Base-by-base conservation (phyloP, 805 yeast genomes). In the Candida sithepensis region DNA sequence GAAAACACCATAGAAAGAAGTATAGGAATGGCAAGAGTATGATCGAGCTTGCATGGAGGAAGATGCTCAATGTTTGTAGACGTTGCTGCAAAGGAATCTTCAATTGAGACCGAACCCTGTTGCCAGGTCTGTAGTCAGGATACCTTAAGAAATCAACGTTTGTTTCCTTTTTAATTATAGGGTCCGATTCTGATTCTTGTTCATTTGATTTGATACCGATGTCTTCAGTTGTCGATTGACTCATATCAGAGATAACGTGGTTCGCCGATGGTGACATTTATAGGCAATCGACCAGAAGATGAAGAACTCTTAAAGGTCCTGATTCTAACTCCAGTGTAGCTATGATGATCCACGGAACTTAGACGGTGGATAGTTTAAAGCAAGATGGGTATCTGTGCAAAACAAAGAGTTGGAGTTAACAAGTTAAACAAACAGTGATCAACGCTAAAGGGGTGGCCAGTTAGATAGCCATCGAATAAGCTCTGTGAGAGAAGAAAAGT, bases 31-130 rank as follows among this genome's bases (percentile, higher is more conserved):
- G 64, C 42, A 83, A 73, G 1, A 76, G 61, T 1, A 95, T 85
- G 26, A 88, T 81, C 4, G 87, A 75, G 16, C 88, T 72, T 2
- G 85, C 77, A 65, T 89, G 96, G 79, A 88, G 77, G 2, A 87
- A 73, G 13, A 88, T 78, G 1, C 81, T 81, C 3, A 84, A 57
- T 0, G 92, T 88, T 54, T 89, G 84, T 16, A 81, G 58, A 42
- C 96, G 67, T 51, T 84, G 71, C 23, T 66, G 58, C 44, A 77
- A 55, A 1, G 92, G 88, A 2, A 82, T 77, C 16, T 64, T 68
- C 44, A 73, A 67, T 5, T 84, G 88, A 3, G 85, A 85, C 57
- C 78, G 67, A 13, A 74, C 56, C 70, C 78, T 40, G 37, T 57
- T 51, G 4, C 53, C 48, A 2, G 63, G 60, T 40, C 60, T 45